Conservation (phyloP, 2,329 filamentous ascomycete genomes). For the Stagonosporopsis tanaceti region DNA sequence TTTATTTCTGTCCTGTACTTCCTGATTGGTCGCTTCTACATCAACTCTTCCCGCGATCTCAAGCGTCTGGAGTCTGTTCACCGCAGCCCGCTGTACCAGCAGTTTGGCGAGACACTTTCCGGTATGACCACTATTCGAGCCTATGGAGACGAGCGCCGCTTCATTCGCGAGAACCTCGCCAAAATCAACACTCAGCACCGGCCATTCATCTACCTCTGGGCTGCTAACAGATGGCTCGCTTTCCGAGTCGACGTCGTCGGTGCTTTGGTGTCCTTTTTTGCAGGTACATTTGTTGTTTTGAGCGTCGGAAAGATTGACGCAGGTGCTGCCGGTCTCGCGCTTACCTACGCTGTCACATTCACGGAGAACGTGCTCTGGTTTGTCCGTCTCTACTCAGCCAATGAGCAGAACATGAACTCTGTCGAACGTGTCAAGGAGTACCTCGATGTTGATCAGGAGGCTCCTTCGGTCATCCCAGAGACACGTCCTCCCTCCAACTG, state of each 20-base stretch:
- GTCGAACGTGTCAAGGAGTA: conserved; percentile 98
- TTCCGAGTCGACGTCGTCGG: conserved; percentile 91
- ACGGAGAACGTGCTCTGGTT: conserved; percentile 98
- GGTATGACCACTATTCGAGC: conserved; percentile 97
- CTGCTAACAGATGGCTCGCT: conserved; percentile 93
- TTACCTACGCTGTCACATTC: conserved; percentile 96
- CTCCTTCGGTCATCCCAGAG: conserved; percentile 76
- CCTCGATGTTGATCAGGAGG: conserved; percentile 94
- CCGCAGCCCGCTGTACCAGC: conserved; percentile 93
- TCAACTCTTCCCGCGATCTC: conserved; percentile 90
- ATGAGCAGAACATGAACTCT: conserved; percentile 99
- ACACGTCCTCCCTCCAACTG: conserved; percentile 80
- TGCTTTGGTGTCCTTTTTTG: conserved; percentile 91
- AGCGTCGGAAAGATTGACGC: conserved; percentile 86
- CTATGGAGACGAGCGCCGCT: conserved; percentile 91
- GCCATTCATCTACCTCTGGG: conserved; percentile 96
- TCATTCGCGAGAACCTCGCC: conserved; percentile 87
- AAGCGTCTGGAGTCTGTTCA: conserved; percentile 95
- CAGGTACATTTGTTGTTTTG: conserved; percentile 87
- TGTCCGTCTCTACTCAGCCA: conserved; percentile 89
- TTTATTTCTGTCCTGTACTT: conserved; percentile 88
- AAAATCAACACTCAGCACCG: conserved; percentile 91
- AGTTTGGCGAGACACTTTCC: conserved; percentile 93
- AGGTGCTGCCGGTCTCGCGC: conserved; percentile 88
- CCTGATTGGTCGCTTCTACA: conserved; percentile 84